Percentiles rank a stretch among this genome's conserved stretches.
Conservation (phyloP, 148 eudicot genomes). For the Linanthus parryae region DNA sequence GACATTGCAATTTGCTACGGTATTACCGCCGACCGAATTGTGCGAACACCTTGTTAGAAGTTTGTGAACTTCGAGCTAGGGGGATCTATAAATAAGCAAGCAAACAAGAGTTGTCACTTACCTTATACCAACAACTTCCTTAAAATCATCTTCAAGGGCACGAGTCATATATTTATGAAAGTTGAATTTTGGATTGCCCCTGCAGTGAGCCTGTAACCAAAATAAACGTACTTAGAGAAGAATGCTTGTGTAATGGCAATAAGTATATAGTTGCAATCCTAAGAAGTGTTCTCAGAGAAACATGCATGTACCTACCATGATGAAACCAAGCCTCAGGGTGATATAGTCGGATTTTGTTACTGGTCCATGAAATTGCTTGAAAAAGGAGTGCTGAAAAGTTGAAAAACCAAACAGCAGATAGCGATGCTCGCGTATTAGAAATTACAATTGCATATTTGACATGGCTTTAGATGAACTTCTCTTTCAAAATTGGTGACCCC, state of each 20-base stretch:
- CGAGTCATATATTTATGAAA: constrained; percentile 97
- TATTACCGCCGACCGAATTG: too few relatives aligned
- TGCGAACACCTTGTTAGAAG: too few relatives aligned
- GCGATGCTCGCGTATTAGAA: not conserved
- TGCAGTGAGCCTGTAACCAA: constrained; percentile 65
- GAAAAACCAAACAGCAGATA: not conserved
- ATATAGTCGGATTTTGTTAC: constrained; percentile 76
- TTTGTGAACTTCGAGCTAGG: too few relatives aligned
- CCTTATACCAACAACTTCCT: constrained; percentile 93
- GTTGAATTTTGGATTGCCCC: constrained; percentile 67
- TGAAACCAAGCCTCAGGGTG: constrained; percentile 74
- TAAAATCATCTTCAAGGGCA: constrained; percentile 90
- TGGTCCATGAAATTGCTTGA: constrained; percentile 89
- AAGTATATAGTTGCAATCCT: not conserved
- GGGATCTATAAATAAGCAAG: not conserved
- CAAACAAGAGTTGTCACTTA: constrained; percentile 15
- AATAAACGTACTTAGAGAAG: not conserved
- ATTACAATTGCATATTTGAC: too few relatives aligned
- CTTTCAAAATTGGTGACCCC: too few relatives aligned
- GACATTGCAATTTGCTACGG: too few relatives aligned
- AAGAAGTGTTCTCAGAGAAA: not conserved
- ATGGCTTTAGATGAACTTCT: too few relatives aligned
- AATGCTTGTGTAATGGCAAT: not conserved
- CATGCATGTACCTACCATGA: constrained; percentile 37
- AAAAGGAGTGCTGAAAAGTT: constrained; percentile 55